Evolutionary conservation across 345 rosid genomes (phyloP), one percentile per base, ranked within the genome.

Genomic region (Chamaenerion angustifolium): DNA sequence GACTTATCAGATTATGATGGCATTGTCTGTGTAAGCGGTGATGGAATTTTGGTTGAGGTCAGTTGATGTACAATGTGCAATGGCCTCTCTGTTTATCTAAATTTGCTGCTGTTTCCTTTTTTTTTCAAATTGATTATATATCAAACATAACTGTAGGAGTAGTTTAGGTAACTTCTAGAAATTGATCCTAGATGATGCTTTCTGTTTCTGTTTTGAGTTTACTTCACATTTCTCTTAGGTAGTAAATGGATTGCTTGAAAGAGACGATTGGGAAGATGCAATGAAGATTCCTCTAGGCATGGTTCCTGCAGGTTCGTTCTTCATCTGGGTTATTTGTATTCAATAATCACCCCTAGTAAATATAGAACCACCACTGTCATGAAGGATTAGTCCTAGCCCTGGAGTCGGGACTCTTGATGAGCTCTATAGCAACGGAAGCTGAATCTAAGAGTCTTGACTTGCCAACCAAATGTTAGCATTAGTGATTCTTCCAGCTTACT

Each of bases 31-130:
- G 89, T 87, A 47, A 92, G 98, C 12, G 98, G 98, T 8, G 98
- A 92, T 43, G 98, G 96, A 21, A 53, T 84, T 35, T 95, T 92
- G 60, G 98, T 78, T 58, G 98, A 92, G 96, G 98, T 92, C 40
- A 55, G 74, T 67, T 31, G 3, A 31, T 31, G 37, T 31, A 31
- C 37, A 31, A 31, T 31, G 37, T 31, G 37, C 7, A 31, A 7
- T 31, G 37, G 37, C 37, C 37, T 31, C 37, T 31, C 37, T 31
- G 8, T 5, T 31, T 31, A 8, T 31, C 37, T 31, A 31, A 21
- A 31, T 31, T 31, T 31, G 37, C 8, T 31, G 37, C 8, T 31
- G 6, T 31, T 31, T 5, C 3, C 37, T 31, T 31, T 31, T 31
- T 31, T 31, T 31, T 31, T 31, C 37, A 31, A 31, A 31, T 5